Percentiles rank a stretch among this genome's conserved stretches.
phyloP scores from a whole-genome alignment of 176 grass and related monocot species.

The Musa beccarii region DNA sequence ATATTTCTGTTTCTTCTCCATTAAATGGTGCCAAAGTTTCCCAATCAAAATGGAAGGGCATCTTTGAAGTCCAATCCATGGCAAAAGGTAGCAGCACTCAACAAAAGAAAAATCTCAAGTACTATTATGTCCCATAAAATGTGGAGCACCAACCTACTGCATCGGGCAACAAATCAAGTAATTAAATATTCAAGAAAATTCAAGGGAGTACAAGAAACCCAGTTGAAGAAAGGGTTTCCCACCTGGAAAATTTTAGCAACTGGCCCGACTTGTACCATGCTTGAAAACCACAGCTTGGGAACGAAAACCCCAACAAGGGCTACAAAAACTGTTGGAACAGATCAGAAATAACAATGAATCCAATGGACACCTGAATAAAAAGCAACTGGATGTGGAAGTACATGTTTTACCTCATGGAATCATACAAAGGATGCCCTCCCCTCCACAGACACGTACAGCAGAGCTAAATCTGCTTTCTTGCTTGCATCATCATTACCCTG shows the following conservation, averaged over 20 bases:
- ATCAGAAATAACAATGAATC: neutral
- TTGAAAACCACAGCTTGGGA: neutral
- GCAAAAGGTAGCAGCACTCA: neutral
- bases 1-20: neutral
- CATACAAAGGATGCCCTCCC: neutral
- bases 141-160: neutral
- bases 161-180: neutral
- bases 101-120: neutral
- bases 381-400: neutral
- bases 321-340: neutral
- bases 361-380: neutral
- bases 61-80: slow-evolving; percentile 17
- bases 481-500: neutral
- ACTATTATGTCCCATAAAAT: neutral
- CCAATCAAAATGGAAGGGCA: slow-evolving; percentile 3
- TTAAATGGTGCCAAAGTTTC: slow-evolving; percentile 5
- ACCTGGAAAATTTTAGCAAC: neutral
- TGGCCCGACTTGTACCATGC: neutral
- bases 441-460: neutral
- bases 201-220: neutral
- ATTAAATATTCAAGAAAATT: neutral
- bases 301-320: neutral
- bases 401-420: neutral
- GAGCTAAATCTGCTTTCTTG: neutral
- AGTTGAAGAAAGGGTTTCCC: neutral